Evolutionary conservation across 768 basidiomycete genomes (phyloP).

Genomic region (Pisolithus marmoratus): DNA sequence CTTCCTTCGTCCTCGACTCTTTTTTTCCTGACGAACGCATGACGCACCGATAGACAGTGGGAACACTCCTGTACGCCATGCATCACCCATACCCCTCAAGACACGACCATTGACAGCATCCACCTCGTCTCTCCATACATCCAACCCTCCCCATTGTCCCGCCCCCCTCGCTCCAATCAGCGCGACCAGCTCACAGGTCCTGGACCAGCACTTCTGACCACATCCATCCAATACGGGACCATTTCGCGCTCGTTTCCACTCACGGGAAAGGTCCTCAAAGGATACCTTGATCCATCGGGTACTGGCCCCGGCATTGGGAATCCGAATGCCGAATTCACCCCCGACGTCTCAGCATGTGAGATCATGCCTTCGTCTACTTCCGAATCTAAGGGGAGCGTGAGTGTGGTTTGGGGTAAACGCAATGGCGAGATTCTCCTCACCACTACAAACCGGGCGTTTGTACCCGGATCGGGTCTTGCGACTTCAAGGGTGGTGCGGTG

Average conservation of each 20-base stretch:
- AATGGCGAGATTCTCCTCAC: conserved; percentile 65
- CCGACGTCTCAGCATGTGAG: conserved; percentile 55
- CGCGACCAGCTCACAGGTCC: too few relatives aligned
- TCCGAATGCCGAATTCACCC: conserved; percentile 69
- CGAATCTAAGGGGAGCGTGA: conserved; percentile 55
- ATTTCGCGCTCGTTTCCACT: conserved; percentile 70
- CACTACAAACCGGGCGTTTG: conserved; percentile 53
- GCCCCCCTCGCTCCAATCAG: too few relatives aligned
- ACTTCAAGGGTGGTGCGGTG: conserved; percentile 45
- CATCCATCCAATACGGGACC: conserved; percentile 62
- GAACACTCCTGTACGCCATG: conserved; percentile 54
- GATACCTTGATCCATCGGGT: conserved; percentile 62
- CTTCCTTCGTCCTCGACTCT: neutral
- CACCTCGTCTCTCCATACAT: conserved; percentile 49
- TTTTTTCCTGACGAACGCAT: neutral
- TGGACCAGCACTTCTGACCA: conserved; percentile 44
- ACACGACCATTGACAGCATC: conserved; percentile 50
- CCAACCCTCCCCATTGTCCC: too few relatives aligned
- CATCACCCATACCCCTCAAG: conserved; percentile 58
- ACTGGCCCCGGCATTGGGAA: conserved; percentile 60
- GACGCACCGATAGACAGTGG: conserved; percentile 56
- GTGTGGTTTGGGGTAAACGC: conserved; percentile 68
- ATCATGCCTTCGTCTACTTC: conserved; percentile 28
- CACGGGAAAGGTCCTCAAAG: conserved; percentile 62
- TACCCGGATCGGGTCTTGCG: conserved; percentile 32